Evolutionary conservation across 1,139 yeast species (phyloP).

Genomic region (Sugiyamaella pinicola): DNA sequence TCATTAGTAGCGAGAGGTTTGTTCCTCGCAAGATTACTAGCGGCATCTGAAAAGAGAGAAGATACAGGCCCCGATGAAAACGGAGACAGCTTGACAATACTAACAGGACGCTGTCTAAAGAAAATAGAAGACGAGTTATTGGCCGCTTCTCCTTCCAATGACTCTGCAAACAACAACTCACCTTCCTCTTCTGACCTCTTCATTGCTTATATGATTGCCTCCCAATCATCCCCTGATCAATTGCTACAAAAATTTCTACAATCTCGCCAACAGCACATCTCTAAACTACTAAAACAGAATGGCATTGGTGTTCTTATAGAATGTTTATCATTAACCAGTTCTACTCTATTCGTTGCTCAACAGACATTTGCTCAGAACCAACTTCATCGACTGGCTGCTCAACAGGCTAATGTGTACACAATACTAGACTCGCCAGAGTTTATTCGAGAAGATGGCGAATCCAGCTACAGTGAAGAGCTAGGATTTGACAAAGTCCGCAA

Average conservation of each 20-base stretch:
- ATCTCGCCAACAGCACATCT: conserved; percentile 15
- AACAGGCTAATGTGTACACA: conserved; percentile 31
- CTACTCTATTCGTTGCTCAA: conserved; percentile 29
- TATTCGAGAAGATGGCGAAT: conserved; percentile 13
- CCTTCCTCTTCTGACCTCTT: conserved; percentile 26
- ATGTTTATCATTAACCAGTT: conserved; percentile 27
- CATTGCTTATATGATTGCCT: conserved; percentile 30
- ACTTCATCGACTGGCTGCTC: conserved; percentile 27
- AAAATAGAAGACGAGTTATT: conserved; percentile 7
- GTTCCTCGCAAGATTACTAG: conserved; percentile 15
- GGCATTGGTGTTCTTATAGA: conserved; percentile 15
- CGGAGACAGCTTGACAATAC: not conserved
- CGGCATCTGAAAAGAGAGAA: not conserved
- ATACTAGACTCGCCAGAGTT: conserved; percentile 35
- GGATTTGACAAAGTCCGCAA: conserved; percentile 70
- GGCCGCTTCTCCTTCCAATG: not conserved
- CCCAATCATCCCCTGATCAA: conserved; percentile 22
- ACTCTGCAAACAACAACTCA: conserved; percentile 2
- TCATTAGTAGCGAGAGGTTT: conserved; percentile 9
- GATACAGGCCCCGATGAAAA: not conserved
- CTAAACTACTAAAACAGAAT: not conserved
- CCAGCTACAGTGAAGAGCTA: conserved; percentile 23
- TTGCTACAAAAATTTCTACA: conserved; percentile 24
- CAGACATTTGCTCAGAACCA: conserved; percentile 32
- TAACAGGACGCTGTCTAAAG: not conserved